Base-by-base conservation (phyloP, 1,139 yeast genomes). In the Saccharomyces hybrid region DNA sequence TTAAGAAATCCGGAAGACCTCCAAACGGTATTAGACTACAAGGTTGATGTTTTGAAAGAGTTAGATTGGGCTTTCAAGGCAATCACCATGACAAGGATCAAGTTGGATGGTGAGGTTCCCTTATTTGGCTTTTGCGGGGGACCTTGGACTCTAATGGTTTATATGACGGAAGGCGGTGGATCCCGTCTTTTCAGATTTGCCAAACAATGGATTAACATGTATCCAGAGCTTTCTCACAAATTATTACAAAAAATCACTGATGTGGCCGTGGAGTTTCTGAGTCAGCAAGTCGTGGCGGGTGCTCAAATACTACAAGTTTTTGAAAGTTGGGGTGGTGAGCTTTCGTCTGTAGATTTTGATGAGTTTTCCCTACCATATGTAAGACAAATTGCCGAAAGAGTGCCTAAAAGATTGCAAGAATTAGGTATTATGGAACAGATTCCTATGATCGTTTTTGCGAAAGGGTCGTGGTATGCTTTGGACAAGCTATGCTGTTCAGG, bases 141-240 rank as follows among this genome's bases (percentile, higher is more conserved):
- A 13, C 99, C 99, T 56, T 93, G 97, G 97, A 93, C 99, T 9
- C 74, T 93, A 59, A 78, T 93, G 74, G 96, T 91, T 46, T 93
- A 95, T 72, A 95, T 93, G 96, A 84, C 93, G 57, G 99, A 93
- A 73, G 99, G 99, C 51, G 97, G 96, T 63, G 96, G 97, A 14
- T 85, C 96, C 9, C 87, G 88, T 70, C 78, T 91, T 78, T 93
- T 88, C 75, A 79, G 96, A 67, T 89, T 79, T 67, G 96, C 90
- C 56, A 90, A 93, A 71, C 87, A 88, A 68, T 91, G 98, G 97
- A 78, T 93, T 57, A 91, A 85, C 75, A 81, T 79, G 65, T 83
- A 83, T 69, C 88, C 95, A 29, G 80, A 83, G 56, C 85, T 82
- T 54, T 74, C 95, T 3, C 90, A 88, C 64, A 72, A 75, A 61